Conservation (phyloP, 495 filamentous ascomycete species). For the Cercophora newfieldiana region DNA sequence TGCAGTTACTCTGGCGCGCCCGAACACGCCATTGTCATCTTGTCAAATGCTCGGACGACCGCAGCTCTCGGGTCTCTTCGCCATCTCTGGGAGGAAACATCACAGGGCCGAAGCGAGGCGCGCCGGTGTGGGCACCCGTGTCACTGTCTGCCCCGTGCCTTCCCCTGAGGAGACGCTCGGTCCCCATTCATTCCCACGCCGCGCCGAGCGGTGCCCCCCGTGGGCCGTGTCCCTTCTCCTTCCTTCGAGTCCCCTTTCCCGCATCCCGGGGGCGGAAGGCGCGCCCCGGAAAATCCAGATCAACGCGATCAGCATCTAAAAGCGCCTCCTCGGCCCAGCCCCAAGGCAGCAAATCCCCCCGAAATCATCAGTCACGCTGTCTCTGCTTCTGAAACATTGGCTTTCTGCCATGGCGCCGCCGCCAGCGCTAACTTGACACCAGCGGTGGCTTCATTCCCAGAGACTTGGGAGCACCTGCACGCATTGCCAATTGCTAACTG, state of each 20-base stretch:
- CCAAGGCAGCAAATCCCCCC: neutral
- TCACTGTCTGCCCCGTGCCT: neutral
- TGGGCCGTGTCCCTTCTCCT: too few relatives aligned
- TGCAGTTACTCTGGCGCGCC: neutral
- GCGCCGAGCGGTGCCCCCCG: too few relatives aligned
- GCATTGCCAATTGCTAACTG: neutral
- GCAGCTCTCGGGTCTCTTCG: neutral
- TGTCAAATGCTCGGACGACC: neutral
- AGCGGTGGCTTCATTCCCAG: neutral
- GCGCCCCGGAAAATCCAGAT: constrained; percentile 10
- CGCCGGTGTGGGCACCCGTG: neutral
- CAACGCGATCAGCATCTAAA: constrained; percentile 16
- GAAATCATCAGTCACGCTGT: neutral
- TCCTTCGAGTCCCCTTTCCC: neutral
- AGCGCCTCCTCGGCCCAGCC: constrained; percentile 7
- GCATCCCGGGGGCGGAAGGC: neutral
- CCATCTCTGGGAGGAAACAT: neutral
- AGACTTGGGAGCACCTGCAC: neutral
- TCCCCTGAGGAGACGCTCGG: neutral
- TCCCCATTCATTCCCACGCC: neutral
- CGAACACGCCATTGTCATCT: neutral
- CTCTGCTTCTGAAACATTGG: constrained; percentile 23
- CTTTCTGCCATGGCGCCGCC: constrained; percentile 27
- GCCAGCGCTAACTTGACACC: neutral
- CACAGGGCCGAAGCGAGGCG: neutral